phyloP scores from a whole-genome alignment of 495 filamentous ascomycete species.

The Corynascus novoguineensis region DNA sequence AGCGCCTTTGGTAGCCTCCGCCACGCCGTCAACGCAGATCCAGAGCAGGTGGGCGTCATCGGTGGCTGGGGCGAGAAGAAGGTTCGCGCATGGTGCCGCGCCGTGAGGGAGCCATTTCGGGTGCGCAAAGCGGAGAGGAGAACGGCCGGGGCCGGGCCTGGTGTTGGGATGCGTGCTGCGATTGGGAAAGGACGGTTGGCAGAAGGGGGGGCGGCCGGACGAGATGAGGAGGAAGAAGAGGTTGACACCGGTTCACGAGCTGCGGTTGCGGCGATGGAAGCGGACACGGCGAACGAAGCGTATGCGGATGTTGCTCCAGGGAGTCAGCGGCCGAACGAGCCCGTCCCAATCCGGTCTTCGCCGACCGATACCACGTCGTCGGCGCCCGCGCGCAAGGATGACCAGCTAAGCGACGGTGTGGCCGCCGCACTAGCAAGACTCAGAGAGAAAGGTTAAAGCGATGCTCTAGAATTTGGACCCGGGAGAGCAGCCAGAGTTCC shows the following conservation, averaged over 20 bases:
- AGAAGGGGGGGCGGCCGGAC: neutral
- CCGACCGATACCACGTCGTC: constrained; percentile 12
- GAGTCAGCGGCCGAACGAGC: constrained; percentile 5
- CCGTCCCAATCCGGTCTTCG: neutral
- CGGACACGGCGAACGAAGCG: constrained; percentile 44
- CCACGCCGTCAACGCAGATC: constrained; percentile 78
- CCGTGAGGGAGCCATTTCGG: constrained; percentile 78
- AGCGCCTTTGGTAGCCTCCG: constrained; percentile 81
- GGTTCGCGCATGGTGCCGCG: constrained; percentile 72
- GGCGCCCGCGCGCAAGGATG: constrained; percentile 18
- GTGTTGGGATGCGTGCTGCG: neutral
- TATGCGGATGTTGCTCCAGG: constrained; percentile 24
- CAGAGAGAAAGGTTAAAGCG: constrained; percentile 37
- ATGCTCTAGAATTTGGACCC: neutral
- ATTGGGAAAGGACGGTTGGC: neutral
- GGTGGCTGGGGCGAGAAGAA: constrained; percentile 95
- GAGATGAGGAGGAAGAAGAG: constrained; percentile 36
- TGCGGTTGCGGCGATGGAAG: constrained; percentile 43
- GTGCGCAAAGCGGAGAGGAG: constrained; percentile 60
- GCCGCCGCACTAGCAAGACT: constrained; percentile 50
- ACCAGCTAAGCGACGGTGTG: constrained; percentile 47
- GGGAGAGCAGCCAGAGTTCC: neutral
- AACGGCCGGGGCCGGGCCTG: neutral
- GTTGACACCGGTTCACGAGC: no score
- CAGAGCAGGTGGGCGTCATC: constrained; percentile 75